Evolutionary conservation across 2,329 filamentous ascomycete genomes (phyloP).

Genomic region (Trichoderma polysporum): DNA sequence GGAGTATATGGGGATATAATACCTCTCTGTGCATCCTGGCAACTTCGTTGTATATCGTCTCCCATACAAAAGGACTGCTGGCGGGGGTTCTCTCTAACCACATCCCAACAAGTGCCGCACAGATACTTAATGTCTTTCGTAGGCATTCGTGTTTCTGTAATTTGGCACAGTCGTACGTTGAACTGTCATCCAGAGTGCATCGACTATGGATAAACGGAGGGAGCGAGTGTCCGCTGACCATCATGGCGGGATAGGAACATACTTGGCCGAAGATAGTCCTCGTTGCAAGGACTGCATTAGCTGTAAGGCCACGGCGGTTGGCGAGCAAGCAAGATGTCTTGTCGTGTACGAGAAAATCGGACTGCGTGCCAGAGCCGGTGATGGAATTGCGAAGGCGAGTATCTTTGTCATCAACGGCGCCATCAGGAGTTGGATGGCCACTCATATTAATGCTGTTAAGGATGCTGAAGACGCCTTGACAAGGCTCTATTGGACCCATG

Average conservation of each 20-base stretch:
- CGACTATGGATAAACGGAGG: constrained; percentile 27
- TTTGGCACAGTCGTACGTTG: constrained; percentile 12
- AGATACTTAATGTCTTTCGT: constrained; percentile 22
- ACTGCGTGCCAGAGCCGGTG: neutral
- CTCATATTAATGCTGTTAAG: neutral
- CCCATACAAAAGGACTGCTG: constrained; percentile 25
- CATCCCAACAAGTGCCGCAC: constrained; percentile 22
- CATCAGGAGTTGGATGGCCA: neutral
- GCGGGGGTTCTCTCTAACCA: constrained; percentile 22
- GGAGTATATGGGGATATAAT: neutral
- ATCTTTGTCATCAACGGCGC: neutral
- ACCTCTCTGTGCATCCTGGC: constrained; percentile 21
- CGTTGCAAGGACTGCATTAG: constrained; percentile 11
- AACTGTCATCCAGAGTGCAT: constrained; percentile 19
- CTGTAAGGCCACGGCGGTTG: constrained; percentile 17
- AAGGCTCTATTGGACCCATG: neutral
- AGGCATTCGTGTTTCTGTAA: constrained; percentile 22
- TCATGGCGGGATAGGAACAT: constrained; percentile 25
- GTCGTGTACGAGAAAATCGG: neutral
- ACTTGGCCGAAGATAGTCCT: constrained; percentile 25
- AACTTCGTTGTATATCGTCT: constrained; percentile 24
- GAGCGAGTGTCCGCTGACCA: constrained; percentile 22
- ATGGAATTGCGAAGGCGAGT: neutral
- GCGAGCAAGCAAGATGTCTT: constrained; percentile 7
- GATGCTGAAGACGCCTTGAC: neutral